These are phyloP conservation scores for Lignosus rhinocerotis DNA, from an alignment of 1,284 basidiomycete genomes.

Conservation along the genomic window DNA sequence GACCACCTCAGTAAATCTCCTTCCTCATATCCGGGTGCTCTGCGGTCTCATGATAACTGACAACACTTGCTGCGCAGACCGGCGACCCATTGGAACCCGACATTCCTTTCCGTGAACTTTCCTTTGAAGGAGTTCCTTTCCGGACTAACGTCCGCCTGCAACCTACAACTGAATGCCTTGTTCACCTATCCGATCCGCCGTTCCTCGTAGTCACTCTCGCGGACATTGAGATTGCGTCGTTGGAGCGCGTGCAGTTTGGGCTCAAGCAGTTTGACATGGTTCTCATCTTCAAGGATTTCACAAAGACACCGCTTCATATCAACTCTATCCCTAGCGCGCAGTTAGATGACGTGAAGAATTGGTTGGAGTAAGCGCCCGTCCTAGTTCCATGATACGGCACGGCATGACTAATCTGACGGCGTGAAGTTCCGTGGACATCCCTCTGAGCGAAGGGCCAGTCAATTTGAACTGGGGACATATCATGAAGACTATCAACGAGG, in stretches of 20 bases:
- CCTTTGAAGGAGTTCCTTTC: constrained; percentile 97
- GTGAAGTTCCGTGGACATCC: constrained; percentile 89
- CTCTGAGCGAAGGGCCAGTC: constrained; percentile 94
- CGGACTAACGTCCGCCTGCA: constrained; percentile 93
- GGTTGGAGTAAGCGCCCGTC: constrained; percentile 83
- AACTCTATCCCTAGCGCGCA: constrained; percentile 92
- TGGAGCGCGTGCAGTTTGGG: constrained; percentile 97
- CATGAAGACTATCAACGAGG: constrained; percentile 97
- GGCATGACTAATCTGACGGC: neutral
- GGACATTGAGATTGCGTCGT: constrained; percentile 95
- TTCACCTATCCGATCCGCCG: constrained; percentile 94
- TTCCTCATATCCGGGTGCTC: neutral
- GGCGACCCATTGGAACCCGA: constrained; percentile 92
- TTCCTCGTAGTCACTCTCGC: constrained; percentile 94
- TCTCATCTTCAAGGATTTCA: constrained; percentile 96
- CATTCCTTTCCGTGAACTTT: constrained; percentile 95
- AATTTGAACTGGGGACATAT: constrained; percentile 98
- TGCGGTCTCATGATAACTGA: constrained; percentile 15
- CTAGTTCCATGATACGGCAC: neutral
- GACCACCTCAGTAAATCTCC: constrained; percentile 58
- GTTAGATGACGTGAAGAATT: constrained; percentile 96
- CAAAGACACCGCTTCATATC: constrained; percentile 88
- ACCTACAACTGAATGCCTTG: constrained; percentile 96
- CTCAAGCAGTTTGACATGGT: constrained; percentile 98
- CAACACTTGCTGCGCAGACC: constrained; percentile 39